A percentile compares a stretch with the other conserved stretches of the same genome.
phyloP scores from a whole-genome alignment of 768 basidiomycete species.

The Podaxis carcinomalis region DNA sequence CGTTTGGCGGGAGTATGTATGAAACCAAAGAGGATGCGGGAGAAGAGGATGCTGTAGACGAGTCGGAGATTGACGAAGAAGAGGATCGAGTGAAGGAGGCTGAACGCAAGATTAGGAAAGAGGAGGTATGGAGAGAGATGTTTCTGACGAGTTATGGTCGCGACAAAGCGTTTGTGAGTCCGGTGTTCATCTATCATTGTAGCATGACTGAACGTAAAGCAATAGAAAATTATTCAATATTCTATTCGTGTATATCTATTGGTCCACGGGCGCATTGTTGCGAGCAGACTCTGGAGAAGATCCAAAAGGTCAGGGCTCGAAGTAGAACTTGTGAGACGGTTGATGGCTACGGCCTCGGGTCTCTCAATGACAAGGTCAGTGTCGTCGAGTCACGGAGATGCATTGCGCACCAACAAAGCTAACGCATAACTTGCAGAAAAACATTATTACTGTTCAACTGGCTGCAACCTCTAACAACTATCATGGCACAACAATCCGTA shows the following conservation, averaged over 20 bases:
- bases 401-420: slow-evolving; percentile 4
- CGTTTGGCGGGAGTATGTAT: slow-evolving; percentile 39
- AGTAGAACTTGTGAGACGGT: slow-evolving; percentile 49
- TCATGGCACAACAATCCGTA: slow-evolving; percentile 66
- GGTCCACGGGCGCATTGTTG: slow-evolving; percentile 54
- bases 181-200: neutral
- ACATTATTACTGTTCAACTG: slow-evolving; percentile 81
- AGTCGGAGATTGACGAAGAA: slow-evolving; percentile 46
- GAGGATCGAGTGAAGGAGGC: slow-evolving; percentile 40
- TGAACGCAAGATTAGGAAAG: slow-evolving; percentile 45
- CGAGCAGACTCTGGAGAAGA: slow-evolving; percentile 43
- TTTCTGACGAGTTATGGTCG: slow-evolving; percentile 73
- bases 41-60: slow-evolving; percentile 32
- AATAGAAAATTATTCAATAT: slow-evolving; percentile 85
- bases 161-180: slow-evolving; percentile 80
- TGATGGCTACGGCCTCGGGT: slow-evolving; percentile 59
- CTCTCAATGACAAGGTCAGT: slow-evolving; percentile 72
- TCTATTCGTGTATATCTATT: slow-evolving; percentile 70
- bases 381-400: neutral
- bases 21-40: slow-evolving; percentile 39
- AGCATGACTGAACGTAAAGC: neutral
- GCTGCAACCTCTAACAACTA: slow-evolving; percentile 68
- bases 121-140: slow-evolving; percentile 81
- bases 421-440: slow-evolving; percentile 46
- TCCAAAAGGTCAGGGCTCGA: slow-evolving; percentile 49